phyloP scores from a whole-genome alignment of 176 grass and related monocot species.

The Alopecurus myosuroides region DNA sequence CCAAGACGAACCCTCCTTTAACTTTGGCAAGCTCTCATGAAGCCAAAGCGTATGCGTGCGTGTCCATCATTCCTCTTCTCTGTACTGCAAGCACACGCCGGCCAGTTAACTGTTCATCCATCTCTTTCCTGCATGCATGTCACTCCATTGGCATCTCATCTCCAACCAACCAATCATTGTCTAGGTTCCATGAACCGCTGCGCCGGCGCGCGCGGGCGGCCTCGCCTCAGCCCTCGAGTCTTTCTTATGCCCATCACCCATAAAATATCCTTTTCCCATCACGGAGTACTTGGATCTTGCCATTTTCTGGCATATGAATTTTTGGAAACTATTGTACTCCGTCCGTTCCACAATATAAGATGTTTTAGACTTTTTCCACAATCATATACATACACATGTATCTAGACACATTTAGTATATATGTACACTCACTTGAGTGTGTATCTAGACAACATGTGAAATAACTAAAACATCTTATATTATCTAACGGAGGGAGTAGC shows the following conservation, averaged over 20 bases:
- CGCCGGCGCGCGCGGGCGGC: slow-evolving; percentile 23
- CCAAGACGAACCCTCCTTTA: not conserved
- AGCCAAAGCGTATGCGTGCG: slow-evolving; percentile 10
- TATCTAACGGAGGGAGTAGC: no score
- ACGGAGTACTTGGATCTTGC: not conserved
- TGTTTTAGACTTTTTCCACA: no score
- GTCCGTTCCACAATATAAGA: no score
- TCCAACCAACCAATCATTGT: slow-evolving; percentile 44
- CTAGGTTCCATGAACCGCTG: slow-evolving; percentile 38
- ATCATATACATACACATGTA: no score
- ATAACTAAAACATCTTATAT: no score
- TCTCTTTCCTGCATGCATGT: slow-evolving; percentile 16
- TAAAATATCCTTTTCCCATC: not conserved
- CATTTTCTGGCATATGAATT: not conserved
- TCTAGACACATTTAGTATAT: no score
- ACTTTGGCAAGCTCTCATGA: slow-evolving; percentile 47
- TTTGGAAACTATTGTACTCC: no score
- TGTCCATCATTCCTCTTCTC: slow-evolving; percentile 9
- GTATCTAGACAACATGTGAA: no score
- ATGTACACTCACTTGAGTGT: no score
- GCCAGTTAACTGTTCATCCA: slow-evolving; percentile 30
- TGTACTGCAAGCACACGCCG: not conserved
- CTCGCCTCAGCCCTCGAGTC: slow-evolving; percentile 10
- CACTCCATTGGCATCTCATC: not conserved
- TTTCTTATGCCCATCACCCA: slow-evolving; percentile 20